Evolutionary conservation across 257 asterid species (phyloP).

Genomic region (Craterostigma plantagineum): DNA sequence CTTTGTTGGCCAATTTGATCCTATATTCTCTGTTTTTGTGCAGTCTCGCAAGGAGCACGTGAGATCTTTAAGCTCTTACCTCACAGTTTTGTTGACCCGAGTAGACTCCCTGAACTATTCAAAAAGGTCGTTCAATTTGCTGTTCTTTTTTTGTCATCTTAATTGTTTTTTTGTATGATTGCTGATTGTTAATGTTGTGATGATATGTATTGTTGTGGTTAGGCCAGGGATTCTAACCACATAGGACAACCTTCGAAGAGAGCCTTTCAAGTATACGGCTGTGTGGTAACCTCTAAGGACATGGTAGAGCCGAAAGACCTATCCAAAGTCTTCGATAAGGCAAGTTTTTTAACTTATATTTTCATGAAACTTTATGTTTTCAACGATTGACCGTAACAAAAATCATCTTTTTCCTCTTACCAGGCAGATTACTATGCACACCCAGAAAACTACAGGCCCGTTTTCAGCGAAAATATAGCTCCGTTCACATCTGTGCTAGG

Average conservation of each 20-base stretch:
- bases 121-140: constrained; percentile 26
- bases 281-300: constrained; percentile 61
- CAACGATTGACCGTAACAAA: constrained; percentile 4
- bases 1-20: constrained; percentile 1
- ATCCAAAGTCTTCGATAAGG: constrained; percentile 60
- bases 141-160: no score
- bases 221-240: constrained; percentile 37
- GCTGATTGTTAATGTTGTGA: background rate
- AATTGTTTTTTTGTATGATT: no score
- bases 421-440: constrained; percentile 92
- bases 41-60: constrained; percentile 84
- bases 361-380: no score
- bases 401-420: constrained; percentile 7
- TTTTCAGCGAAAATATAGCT: constrained; percentile 73
- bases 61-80: constrained; percentile 94
- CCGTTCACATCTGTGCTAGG: constrained; percentile 84
- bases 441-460: constrained; percentile 67
- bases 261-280: constrained; percentile 69
- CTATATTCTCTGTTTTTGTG: constrained; percentile 8
- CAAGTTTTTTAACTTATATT: constrained; percentile 10
- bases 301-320: constrained; percentile 71
- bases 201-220: constrained; percentile 7
- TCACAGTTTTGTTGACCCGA: constrained; percentile 61
- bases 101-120: constrained; percentile 52
- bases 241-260: constrained; percentile 31